phyloP scores from a whole-genome alignment of 371 early-diverging fungal species.

The Antonospora locustae region DNA sequence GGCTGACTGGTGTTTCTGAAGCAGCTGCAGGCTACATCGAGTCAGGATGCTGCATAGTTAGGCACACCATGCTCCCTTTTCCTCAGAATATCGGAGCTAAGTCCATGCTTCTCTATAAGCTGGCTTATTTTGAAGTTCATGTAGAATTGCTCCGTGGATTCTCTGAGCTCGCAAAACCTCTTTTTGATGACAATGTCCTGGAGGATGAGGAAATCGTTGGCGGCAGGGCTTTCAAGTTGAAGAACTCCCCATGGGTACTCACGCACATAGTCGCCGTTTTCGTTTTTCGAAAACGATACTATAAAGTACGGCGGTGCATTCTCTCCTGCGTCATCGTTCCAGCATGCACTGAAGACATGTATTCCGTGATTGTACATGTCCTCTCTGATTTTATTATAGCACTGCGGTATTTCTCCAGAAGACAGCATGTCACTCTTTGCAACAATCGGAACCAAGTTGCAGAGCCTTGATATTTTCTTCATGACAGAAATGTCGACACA shows the following conservation, averaged over 20 bases:
- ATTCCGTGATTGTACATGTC: constrained; percentile 21
- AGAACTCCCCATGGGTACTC: constrained; percentile 35
- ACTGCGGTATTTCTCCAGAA: constrained; percentile 14
- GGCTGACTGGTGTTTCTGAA: no score
- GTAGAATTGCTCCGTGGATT: constrained; percentile 47
- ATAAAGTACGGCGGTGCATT: constrained; percentile 22
- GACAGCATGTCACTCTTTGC: constrained; percentile 46
- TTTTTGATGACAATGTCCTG: constrained; percentile 36
- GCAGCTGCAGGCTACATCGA: no score
- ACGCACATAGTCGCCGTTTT: constrained; percentile 6
- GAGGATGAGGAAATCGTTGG: constrained; percentile 30
- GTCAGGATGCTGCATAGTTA: no score
- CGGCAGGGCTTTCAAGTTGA: constrained; percentile 1
- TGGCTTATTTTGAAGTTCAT: constrained; percentile 18
- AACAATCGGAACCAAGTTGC: constrained; percentile 50
- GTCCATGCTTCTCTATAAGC: background rate
- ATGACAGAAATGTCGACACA: constrained; percentile 42
- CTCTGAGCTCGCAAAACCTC: constrained; percentile 32
- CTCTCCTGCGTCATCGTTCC: constrained; percentile 16
- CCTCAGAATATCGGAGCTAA: no score
- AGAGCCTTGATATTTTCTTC: constrained; percentile 43
- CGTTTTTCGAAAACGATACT: constrained; percentile 15
- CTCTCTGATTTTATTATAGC: constrained; percentile 27
- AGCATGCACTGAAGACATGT: constrained; percentile 10
- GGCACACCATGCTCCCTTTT: no score